These are phyloP conservation scores for Escallonia rubra DNA, from an alignment of 129 eudicot genomes.

Conservation along the genomic window DNA sequence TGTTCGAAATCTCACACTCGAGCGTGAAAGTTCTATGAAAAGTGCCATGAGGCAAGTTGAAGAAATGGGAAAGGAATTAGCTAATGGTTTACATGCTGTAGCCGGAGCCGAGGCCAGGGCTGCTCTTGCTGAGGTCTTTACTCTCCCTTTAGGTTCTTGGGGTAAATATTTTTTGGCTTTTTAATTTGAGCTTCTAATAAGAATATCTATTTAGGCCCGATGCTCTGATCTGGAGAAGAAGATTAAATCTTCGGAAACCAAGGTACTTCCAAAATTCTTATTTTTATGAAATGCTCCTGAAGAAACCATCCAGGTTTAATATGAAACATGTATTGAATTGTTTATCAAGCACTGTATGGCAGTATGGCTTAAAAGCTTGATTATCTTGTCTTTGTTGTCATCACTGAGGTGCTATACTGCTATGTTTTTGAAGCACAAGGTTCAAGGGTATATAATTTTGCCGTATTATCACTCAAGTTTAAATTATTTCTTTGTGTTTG, in stretches of 20 bases:
- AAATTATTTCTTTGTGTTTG: too few relatives aligned
- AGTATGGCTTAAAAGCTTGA: too few relatives aligned
- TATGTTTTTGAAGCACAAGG: too few relatives aligned
- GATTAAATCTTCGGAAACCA: constrained; percentile 18
- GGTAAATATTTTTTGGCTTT: background rate
- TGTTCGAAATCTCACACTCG: constrained; percentile 53
- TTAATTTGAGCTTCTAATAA: background rate
- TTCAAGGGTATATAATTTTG: too few relatives aligned
- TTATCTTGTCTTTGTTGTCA: too few relatives aligned
- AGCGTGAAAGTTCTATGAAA: constrained; percentile 56
- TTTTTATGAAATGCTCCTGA: background rate
- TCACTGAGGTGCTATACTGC: too few relatives aligned
- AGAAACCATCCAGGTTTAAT: too few relatives aligned
- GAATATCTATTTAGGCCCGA: constrained; percentile 46
- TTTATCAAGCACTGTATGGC: too few relatives aligned
- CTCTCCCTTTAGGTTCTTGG: background rate
- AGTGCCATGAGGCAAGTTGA: constrained; percentile 68
- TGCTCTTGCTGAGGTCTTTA: constrained; percentile 59
- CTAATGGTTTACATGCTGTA: constrained; percentile 58
- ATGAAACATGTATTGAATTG: too few relatives aligned
- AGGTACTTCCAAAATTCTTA: constrained; percentile 14
- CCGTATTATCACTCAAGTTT: too few relatives aligned
- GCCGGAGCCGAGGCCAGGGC: constrained; percentile 81
- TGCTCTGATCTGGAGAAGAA: constrained; percentile 58
- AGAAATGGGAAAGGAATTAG: constrained; percentile 65